Percentiles rank a stretch among this genome's conserved stretches.
Conservation (phyloP, 345 rosid genomes). For the Eutrema yunnanense region DNA sequence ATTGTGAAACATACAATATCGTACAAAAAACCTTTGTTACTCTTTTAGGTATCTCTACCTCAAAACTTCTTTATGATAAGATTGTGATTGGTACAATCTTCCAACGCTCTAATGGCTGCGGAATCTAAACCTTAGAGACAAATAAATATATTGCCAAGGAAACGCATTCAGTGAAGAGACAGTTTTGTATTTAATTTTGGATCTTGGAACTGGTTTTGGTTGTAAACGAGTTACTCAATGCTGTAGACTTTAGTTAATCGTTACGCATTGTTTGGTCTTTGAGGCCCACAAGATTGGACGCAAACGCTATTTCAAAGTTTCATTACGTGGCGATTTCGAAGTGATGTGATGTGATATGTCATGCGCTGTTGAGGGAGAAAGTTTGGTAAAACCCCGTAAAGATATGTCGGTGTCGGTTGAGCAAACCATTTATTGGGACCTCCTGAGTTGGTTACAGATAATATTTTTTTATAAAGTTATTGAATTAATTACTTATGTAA, state of each 20-base stretch:
- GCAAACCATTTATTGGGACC: conserved; percentile 12
- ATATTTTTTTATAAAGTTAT: neutral
- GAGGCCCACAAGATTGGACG: neutral
- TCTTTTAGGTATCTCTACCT: too few relatives aligned
- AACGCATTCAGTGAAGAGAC: too few relatives aligned
- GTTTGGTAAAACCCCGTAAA: conserved; percentile 1
- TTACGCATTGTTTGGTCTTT: neutral
- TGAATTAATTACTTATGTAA: neutral
- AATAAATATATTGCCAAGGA: too few relatives aligned
- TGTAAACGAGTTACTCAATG: neutral
- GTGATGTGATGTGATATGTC: neutral
- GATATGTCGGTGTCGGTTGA: conserved; percentile 13
- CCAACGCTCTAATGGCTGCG: too few relatives aligned
- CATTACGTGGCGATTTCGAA: neutral
- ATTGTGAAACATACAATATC: too few relatives aligned
- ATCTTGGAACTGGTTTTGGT: neutral
- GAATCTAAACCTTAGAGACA: too few relatives aligned
- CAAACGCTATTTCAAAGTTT: neutral
- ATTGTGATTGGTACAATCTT: too few relatives aligned
- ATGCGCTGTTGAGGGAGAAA: neutral
- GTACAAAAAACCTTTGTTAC: too few relatives aligned
- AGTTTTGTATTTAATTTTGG: too few relatives aligned
- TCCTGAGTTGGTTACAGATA: conserved; percentile 1
- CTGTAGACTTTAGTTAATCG: neutral
- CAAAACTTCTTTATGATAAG: too few relatives aligned